Percentiles rank a stretch among this genome's conserved stretches.
These are phyloP conservation scores for Liquidambar formosana DNA, from an alignment of 164 flowering plant species.

Conservation along the genomic window DNA sequence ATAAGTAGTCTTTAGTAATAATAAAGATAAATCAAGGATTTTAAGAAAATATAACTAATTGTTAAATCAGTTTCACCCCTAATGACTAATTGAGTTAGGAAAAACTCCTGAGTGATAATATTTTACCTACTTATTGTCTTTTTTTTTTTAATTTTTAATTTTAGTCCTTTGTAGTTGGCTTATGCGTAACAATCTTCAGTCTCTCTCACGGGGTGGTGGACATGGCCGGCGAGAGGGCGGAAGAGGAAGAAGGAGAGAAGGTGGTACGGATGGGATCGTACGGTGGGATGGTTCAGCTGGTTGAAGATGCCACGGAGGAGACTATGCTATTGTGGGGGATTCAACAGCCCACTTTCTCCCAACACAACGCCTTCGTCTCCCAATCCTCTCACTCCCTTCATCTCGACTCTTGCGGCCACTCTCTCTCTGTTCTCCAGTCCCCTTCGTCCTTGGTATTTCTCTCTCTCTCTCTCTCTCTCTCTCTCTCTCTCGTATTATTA, in stretches of 20 bases:
- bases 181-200: no score
- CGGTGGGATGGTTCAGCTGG: slow-evolving; percentile 40
- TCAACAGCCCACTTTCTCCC: slow-evolving; percentile 69
- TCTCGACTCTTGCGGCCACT: slow-evolving; percentile 80
- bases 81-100: no score
- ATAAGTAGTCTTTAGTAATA: no score
- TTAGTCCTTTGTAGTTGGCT: no score
- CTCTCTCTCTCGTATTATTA: background rate
- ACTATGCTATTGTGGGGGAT: slow-evolving; percentile 82
- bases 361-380: slow-evolving; percentile 70
- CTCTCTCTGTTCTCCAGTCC: slow-evolving; percentile 75
- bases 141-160: no score
- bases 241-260: slow-evolving; percentile 25
- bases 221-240: background rate
- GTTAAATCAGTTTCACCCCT: no score
- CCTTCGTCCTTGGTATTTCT: slow-evolving; percentile 71
- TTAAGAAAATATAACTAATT: no score
- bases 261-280: slow-evolving; percentile 45
- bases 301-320: slow-evolving; percentile 64
- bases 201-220: no score
- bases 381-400: slow-evolving; percentile 71
- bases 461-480: background rate
- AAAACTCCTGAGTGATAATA: no score
- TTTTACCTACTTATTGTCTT: no score
- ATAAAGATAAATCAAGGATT: no score